phyloP scores from a whole-genome alignment of 2,329 filamentous ascomycete species.

The Alternaria atra region DNA sequence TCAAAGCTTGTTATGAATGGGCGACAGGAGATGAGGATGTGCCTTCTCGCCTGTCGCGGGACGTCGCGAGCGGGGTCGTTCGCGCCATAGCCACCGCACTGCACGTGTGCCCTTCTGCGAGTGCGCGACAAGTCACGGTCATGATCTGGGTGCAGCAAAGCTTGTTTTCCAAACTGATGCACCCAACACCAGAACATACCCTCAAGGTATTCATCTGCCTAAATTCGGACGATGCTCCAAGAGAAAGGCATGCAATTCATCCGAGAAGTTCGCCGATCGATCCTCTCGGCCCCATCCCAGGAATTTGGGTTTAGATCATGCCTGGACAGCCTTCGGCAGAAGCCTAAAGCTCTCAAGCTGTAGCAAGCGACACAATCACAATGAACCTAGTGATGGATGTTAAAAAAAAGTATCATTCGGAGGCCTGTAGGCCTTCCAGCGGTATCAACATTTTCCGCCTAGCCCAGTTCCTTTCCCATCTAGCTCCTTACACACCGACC shows the following conservation, averaged over 20 bases:
- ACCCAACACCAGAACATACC: not conserved
- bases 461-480: not conserved
- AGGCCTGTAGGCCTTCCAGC: not conserved
- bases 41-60: not conserved
- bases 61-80: not conserved
- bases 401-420: not conserved
- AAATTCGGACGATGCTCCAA: not conserved
- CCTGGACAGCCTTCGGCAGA: not conserved
- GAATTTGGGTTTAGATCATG: not conserved
- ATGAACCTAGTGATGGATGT: not conserved
- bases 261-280: not conserved
- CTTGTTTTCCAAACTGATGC: not conserved
- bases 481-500: conserved; percentile 11
- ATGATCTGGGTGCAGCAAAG: not conserved
- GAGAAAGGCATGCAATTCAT: not conserved
- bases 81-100: conserved; percentile 1
- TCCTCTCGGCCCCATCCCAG: not conserved
- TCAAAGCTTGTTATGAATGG: not conserved
- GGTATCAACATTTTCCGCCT: not conserved
- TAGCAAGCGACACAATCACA: not conserved
- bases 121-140: not conserved
- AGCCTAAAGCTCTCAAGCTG: not conserved
- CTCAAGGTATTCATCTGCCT: not conserved
- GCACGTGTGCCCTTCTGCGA: not conserved
- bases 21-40: not conserved